A percentile compares a stretch with the other conserved stretches of the same genome.
phyloP scores from a whole-genome alignment of 352 stramenopile genomes.

The Globisporangium canariense region DNA sequence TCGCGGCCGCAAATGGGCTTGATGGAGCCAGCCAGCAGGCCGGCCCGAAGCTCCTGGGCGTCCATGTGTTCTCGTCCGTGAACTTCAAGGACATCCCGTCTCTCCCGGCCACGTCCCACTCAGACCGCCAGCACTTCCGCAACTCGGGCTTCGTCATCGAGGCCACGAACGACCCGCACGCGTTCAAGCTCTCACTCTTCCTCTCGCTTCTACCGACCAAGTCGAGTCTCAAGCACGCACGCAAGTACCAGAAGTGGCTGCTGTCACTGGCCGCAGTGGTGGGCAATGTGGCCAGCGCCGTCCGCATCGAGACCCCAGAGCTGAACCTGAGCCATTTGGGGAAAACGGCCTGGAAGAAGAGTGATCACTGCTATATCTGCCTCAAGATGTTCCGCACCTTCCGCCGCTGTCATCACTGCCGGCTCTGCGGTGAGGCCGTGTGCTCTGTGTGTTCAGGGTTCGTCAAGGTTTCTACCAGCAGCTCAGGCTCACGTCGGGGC shows the following conservation, averaged over 20 bases:
- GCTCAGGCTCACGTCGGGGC: background rate
- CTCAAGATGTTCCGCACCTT: conserved; percentile 67
- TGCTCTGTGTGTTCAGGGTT: conserved; percentile 65
- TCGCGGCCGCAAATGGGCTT: background rate
- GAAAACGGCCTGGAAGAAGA: conserved; percentile 54
- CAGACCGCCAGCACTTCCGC: conserved; percentile 49
- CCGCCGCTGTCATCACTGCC: conserved; percentile 61
- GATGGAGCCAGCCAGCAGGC: background rate
- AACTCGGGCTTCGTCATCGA: conserved; percentile 68
- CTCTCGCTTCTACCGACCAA: conserved; percentile 54
- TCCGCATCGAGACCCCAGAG: conserved; percentile 23
- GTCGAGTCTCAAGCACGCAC: conserved; percentile 36
- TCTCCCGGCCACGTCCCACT: conserved; percentile 41
- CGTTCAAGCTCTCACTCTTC: conserved; percentile 49
- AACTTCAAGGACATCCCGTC: conserved; percentile 64
- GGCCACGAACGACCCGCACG: conserved; percentile 33
- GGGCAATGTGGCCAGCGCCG: conserved; percentile 33
- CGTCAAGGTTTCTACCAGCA: conserved; percentile 20
- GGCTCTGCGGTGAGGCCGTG: conserved; percentile 63
- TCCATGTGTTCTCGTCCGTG: conserved; percentile 57
- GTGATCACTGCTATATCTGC: conserved; percentile 56
- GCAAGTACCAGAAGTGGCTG: conserved; percentile 61
- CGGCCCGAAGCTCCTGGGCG: conserved; percentile 36
- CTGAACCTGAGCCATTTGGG: conserved; percentile 22
- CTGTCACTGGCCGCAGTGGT: conserved; percentile 32